A percentile compares a stretch with the other conserved stretches of the same genome.
phyloP scores from a whole-genome alignment of 2,329 filamentous ascomycete species.

The Lachnellula occidentalis region DNA sequence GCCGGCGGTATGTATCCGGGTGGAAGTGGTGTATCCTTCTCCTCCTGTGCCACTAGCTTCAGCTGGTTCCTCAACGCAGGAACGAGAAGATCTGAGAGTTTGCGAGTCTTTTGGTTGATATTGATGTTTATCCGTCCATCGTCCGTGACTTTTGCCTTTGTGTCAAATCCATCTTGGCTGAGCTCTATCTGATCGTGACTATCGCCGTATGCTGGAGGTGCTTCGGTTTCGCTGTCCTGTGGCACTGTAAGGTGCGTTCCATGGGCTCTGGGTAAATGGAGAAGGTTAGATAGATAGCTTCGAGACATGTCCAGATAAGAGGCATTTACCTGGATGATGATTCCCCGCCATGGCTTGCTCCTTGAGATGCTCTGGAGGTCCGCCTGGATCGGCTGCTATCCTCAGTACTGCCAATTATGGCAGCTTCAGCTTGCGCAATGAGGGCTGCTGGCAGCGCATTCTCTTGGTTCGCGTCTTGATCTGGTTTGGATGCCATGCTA shows the following conservation, averaged over 20 bases:
- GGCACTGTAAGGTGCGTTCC: slow-evolving; percentile 16
- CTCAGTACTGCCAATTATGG: slow-evolving; percentile 27
- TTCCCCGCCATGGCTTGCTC: slow-evolving; percentile 1
- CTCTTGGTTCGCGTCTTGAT: slow-evolving; percentile 3
- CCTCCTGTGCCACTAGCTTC: slow-evolving; percentile 36
- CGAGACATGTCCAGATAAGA: not conserved
- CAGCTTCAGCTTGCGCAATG: slow-evolving; percentile 30
- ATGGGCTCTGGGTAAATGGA: slow-evolving; percentile 7
- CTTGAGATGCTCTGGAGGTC: slow-evolving; percentile 4
- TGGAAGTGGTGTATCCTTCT: slow-evolving; percentile 49
- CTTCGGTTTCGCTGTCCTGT: slow-evolving; percentile 17
- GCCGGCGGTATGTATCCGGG: slow-evolving; percentile 69
- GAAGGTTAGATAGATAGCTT: not conserved
- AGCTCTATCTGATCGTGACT: slow-evolving; percentile 51
- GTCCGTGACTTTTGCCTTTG: slow-evolving; percentile 57
- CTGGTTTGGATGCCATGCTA: slow-evolving; percentile 1
- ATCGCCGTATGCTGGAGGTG: slow-evolving; percentile 55
- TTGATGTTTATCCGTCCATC: slow-evolving; percentile 77
- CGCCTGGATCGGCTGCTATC: not conserved
- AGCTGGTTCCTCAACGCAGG: slow-evolving; percentile 56
- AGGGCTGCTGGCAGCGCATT: slow-evolving; percentile 20
- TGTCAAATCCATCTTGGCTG: slow-evolving; percentile 57
- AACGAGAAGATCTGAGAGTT: slow-evolving; percentile 61
- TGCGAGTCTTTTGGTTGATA: slow-evolving; percentile 64
- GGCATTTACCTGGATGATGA: slow-evolving; percentile 1